Base-by-base conservation (phyloP, 2,329 filamentous ascomycete species). In the Penicillium sclerotiorum region DNA sequence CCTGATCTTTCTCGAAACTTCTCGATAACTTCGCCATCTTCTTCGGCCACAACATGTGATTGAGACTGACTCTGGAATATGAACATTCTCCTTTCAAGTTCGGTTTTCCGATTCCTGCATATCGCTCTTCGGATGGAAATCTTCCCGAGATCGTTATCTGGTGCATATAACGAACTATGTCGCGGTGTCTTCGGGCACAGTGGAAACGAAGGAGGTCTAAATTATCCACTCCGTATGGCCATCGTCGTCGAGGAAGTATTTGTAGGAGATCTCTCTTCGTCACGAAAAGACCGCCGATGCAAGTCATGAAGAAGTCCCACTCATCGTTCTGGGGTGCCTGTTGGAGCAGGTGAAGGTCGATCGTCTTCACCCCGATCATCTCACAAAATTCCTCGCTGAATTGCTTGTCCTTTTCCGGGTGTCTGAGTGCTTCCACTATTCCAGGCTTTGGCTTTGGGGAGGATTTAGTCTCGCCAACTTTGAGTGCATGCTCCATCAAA, bases 241-340 rank as follows among this genome's bases (percentile, higher is more conserved):
- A 6, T 17, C 15, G 12, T 15, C 23, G 9, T 15, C 13, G 15
- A 11, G 11, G 8, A 18, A 47, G 3, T 11, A 42, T 12, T 15
- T 28, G 23, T 6, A 7, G 17, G 12, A 42, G 39, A 7, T 45
- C 23, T 6, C 45, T 5, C n/a, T 49, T 52, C 4, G n/a, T 15
- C 12, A 53, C 18, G 5, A 50, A 53, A 5, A 40, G 37, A 3
- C 50, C 50, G 1, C 38, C 47, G 22, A 53, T 17, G 17, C 43
- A 53, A 11, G 43, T 41, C 43, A 53, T 53, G 12, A 53, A 9
- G 18, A 53, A 53, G 2, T 50, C 43, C 50, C 50, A 53, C 36
- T 53, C 50, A 3, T 44, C 43, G 17, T 41, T 30, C 12, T 8
- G 8, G 13, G 22, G 37, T 20, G 50, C 50, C 12, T 47, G 20